These are phyloP conservation scores for Tetradesmus obliquus DNA, from an alignment of 139 green algal species.

Conservation along the genomic window DNA sequence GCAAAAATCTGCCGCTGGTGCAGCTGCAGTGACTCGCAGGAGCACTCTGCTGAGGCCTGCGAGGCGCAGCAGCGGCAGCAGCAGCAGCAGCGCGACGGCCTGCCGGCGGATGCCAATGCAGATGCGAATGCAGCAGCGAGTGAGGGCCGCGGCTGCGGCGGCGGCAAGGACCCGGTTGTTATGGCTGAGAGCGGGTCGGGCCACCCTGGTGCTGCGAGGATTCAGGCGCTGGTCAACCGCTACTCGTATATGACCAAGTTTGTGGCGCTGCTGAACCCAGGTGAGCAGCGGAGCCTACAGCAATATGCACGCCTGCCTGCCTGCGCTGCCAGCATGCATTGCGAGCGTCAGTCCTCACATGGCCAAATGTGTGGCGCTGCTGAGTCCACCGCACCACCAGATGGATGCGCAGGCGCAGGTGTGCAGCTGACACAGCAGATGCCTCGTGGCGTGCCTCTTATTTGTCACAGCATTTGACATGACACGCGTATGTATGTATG, in stretches of 20 bases:
- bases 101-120: neutral
- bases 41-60: slow-evolving; percentile 4
- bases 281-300: too few relatives aligned
- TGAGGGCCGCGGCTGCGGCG: too few relatives aligned
- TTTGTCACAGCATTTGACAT: too few relatives aligned
- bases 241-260: slow-evolving; percentile 25
- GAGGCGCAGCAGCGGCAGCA: neutral
- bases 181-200: neutral
- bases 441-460: too few relatives aligned
- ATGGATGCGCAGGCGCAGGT: too few relatives aligned
- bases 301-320: too few relatives aligned
- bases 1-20: slow-evolving; percentile 10
- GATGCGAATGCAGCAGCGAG: neutral
- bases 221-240: neutral
- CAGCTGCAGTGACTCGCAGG: neutral
- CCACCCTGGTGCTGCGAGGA: neutral
- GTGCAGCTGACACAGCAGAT: too few relatives aligned
- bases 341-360: too few relatives aligned
- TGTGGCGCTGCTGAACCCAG: slow-evolving; percentile 14
- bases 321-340: too few relatives aligned
- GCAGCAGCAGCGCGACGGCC: neutral
- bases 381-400: too few relatives aligned
- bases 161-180: neutral
- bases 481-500: too few relatives aligned
- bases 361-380: too few relatives aligned